phyloP scores from a whole-genome alignment of 148 eudicot genomes.

The Pharnaceum exiguum region DNA sequence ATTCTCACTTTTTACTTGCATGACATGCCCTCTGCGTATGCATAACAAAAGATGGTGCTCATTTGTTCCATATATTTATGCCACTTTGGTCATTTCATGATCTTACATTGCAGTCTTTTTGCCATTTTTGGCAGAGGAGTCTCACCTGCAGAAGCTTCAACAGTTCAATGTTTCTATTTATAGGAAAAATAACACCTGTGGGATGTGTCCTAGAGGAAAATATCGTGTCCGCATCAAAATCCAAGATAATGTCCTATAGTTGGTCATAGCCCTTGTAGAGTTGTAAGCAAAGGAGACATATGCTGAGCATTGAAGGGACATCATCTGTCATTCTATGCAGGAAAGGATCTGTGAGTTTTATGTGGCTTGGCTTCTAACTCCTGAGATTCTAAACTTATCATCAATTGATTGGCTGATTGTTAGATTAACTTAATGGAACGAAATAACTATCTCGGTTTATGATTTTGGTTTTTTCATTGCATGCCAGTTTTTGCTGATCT shows the following conservation, averaged over 20 bases:
- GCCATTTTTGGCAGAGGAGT: background rate
- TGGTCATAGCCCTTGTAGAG: background rate
- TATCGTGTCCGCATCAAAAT: constrained; percentile 8
- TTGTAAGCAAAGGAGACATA: constrained; percentile 9
- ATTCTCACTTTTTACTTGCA: too few relatives aligned
- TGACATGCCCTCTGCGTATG: constrained; percentile 5
- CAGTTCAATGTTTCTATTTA: background rate
- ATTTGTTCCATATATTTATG: constrained; percentile 16
- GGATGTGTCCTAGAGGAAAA: background rate
- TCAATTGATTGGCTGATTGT: too few relatives aligned
- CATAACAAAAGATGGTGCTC: constrained; percentile 7
- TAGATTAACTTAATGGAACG: too few relatives aligned
- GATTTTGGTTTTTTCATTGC: too few relatives aligned
- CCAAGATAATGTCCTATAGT: constrained; percentile 15
- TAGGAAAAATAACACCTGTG: background rate
- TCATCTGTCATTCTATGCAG: background rate
- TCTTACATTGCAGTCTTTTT: background rate
- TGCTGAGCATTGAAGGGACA: constrained; percentile 21
- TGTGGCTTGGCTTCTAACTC: background rate
- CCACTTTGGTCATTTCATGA: constrained; percentile 15
- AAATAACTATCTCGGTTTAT: too few relatives aligned
- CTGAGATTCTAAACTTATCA: too few relatives aligned
- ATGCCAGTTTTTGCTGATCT: too few relatives aligned
- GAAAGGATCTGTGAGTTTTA: too few relatives aligned
- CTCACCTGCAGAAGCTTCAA: background rate